phyloP scores from a whole-genome alignment of 164 flowering plant genomes.

The Magnolia officinalis region DNA sequence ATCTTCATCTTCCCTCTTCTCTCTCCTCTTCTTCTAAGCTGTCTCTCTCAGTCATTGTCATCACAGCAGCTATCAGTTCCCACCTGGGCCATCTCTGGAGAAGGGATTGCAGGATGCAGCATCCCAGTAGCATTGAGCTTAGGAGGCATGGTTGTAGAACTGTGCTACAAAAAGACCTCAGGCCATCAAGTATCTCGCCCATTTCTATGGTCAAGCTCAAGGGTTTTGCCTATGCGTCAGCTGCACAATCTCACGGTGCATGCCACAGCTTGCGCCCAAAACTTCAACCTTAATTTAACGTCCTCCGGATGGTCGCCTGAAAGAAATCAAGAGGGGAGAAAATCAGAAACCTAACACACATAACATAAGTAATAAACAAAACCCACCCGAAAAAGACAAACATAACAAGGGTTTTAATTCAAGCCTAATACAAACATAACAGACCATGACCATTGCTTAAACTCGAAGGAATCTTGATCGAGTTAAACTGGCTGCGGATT shows the following conservation, averaged over 20 bases:
- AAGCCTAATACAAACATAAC: background rate
- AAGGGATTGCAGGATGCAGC: background rate
- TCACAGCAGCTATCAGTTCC: background rate
- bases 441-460: background rate
- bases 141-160: background rate
- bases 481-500: too few species aligned
- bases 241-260: constrained; percentile 74
- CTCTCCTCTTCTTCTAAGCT: background rate
- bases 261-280: constrained; percentile 88
- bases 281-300: constrained; percentile 81
- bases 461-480: too few species aligned
- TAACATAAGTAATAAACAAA: background rate
- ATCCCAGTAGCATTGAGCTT: background rate
- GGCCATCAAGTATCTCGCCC: constrained; percentile 4
- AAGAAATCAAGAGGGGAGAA: background rate
- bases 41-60: background rate
- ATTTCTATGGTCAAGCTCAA: constrained; percentile 2
- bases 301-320: constrained; percentile 85
- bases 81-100: background rate
- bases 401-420: background rate
- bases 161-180: constrained; percentile 8
- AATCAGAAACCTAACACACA: background rate
- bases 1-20: background rate
- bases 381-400: background rate
- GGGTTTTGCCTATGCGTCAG: constrained; percentile 17